A percentile compares a stretch with the other conserved stretches of the same genome.
Evolutionary conservation across 73 alveolate species (phyloP).

Genomic region (Uronychia binucleata): DNA sequence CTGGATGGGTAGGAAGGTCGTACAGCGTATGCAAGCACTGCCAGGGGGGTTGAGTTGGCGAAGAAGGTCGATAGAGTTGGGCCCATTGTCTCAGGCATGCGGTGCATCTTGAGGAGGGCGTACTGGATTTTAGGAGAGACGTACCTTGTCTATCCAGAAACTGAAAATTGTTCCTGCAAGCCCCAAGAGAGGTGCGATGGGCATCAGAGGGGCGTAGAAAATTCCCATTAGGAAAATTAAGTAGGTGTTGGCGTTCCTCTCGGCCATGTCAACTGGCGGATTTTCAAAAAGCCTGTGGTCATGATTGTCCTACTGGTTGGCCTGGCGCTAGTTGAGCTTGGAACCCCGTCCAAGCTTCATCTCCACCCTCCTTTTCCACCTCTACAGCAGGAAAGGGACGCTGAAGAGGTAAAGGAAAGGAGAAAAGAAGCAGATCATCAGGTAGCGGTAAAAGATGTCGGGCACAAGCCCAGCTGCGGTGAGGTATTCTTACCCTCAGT

Average conservation of each 20-base stretch:
- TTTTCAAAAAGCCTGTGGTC: constrained; percentile 39
- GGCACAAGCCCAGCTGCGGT: constrained; percentile 43
- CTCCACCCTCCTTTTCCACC: constrained; percentile 13
- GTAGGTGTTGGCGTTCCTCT: constrained; percentile 33
- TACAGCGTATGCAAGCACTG: too few species aligned
- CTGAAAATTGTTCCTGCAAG: constrained; percentile 28
- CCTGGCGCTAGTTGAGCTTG: not conserved
- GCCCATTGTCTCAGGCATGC: too few species aligned
- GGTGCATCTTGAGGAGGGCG: too few species aligned
- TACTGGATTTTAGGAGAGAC: too few species aligned
- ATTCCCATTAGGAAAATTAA: constrained; percentile 37
- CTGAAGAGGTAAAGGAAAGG: constrained; percentile 51
- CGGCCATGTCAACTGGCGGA: constrained; percentile 67
- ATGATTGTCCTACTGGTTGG: too few species aligned
- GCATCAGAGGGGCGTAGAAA: constrained; percentile 58
- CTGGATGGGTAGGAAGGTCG: too few species aligned
- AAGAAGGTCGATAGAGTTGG: too few species aligned
- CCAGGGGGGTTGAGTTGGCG: too few species aligned
- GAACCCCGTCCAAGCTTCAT: not conserved
- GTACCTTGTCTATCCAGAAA: constrained; percentile 39
- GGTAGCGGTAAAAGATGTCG: constrained; percentile 34
- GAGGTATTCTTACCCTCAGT: not conserved
- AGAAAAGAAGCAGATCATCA: constrained; percentile 32
- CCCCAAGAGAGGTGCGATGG: constrained; percentile 53
- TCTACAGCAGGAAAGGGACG: constrained; percentile 15